Evolutionary conservation across 768 basidiomycete species (phyloP).

Genomic region (Amanita rimosa): DNA sequence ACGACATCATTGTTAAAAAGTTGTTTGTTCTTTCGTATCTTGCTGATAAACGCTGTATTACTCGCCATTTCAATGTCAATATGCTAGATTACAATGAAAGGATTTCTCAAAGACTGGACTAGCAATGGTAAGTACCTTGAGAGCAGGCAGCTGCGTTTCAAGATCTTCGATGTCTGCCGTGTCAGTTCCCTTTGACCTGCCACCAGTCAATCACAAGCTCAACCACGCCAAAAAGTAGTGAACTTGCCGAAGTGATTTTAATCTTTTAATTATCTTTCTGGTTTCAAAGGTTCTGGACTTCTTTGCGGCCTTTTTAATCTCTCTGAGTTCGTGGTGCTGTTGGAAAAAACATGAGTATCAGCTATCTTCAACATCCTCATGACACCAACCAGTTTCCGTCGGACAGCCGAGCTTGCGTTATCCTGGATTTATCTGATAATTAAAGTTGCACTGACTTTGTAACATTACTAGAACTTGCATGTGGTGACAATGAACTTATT

Average conservation of each 20-base stretch:
- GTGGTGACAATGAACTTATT: constrained; percentile 20
- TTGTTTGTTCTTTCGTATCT: constrained; percentile 60
- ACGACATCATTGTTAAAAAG: constrained; percentile 41
- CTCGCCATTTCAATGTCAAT: constrained; percentile 49
- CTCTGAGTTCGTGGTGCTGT: constrained; percentile 69
- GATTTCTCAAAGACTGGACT: background rate
- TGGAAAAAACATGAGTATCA: constrained; percentile 6
- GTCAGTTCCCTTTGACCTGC: constrained; percentile 26
- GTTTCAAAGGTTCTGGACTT: constrained; percentile 74
- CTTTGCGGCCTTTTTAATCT: constrained; percentile 67
- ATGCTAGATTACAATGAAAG: constrained; percentile 26
- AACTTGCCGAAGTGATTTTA: constrained; percentile 54
- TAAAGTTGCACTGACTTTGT: background rate
- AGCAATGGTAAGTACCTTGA: constrained; percentile 44
- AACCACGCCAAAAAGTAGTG: background rate
- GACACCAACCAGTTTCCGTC: constrained; percentile 44
- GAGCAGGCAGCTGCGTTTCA: constrained; percentile 44
- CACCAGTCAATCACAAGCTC: background rate
- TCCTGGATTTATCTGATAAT: constrained; percentile 6
- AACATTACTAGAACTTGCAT: constrained; percentile 16
- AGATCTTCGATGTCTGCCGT: constrained; percentile 32
- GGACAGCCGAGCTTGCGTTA: constrained; percentile 30
- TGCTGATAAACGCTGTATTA: constrained; percentile 54
- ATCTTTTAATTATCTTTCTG: constrained; percentile 72
- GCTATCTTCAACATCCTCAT: background rate